Evolutionary conservation across 495 filamentous ascomycete genomes (phyloP).

Genomic region (Melanomma pulvis-pyrius): DNA sequence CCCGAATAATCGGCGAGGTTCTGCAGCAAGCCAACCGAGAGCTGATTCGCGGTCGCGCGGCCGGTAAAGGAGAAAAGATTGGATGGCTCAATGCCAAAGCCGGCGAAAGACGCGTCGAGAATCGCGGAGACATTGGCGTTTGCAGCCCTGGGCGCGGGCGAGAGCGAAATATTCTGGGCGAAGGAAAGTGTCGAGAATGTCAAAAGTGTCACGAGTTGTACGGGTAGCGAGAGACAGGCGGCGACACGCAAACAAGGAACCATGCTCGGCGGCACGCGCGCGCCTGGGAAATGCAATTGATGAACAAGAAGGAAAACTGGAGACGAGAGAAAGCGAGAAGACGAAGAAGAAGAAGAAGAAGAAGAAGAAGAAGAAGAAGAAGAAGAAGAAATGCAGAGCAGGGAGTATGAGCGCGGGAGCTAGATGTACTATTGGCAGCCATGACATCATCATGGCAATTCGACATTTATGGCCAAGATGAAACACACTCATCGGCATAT

Average conservation of each 20-base stretch:
- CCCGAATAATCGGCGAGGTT: conserved; percentile 48
- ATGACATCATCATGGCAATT: conserved; percentile 12
- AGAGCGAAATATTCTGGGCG: conserved; percentile 19
- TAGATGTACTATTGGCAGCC: background rate
- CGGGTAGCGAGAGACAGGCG: conserved; percentile 2
- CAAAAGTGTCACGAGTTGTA: no score
- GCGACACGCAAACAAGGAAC: background rate
- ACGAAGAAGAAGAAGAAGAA: conserved; percentile 2
- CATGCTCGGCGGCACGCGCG: conserved; percentile 18
- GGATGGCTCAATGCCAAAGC: conserved; percentile 49
- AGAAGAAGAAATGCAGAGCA: background rate
- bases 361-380: background rate
- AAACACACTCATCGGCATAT: conserved; percentile 1
- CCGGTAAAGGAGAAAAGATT: conserved; percentile 50
- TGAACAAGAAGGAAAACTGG: background rate
- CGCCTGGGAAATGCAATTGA: conserved; percentile 3
- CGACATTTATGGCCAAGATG: background rate
- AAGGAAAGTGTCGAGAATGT: conserved; percentile 6
- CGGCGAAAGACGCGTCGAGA: conserved; percentile 41
- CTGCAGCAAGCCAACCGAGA: conserved; percentile 45
- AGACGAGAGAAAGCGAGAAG: background rate
- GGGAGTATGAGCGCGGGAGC: background rate
- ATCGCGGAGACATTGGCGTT: conserved; percentile 22
- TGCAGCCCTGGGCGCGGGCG: conserved; percentile 22
- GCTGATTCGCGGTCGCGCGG: conserved; percentile 34